Percentiles rank a stretch among this genome's conserved stretches.
phyloP scores from a whole-genome alignment of 2,329 filamentous ascomycete species.

The Xylariales sp. region DNA sequence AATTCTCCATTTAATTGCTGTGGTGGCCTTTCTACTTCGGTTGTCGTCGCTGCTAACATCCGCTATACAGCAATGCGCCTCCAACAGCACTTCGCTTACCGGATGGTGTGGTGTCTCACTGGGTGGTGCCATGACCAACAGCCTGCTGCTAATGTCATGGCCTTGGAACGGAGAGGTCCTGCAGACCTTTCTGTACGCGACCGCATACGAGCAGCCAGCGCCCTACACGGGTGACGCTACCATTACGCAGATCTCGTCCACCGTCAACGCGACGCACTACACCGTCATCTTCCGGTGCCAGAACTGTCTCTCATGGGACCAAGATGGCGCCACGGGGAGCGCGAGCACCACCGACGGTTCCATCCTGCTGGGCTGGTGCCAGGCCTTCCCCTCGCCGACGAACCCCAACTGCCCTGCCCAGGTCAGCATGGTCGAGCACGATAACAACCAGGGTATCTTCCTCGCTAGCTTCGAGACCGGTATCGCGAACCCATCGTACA shows the following conservation, averaged over 20 bases:
- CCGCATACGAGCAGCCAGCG: slow-evolving; percentile 54
- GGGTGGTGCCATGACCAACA: slow-evolving; percentile 52
- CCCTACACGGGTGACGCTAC: slow-evolving; percentile 59
- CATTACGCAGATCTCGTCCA: slow-evolving; percentile 55
- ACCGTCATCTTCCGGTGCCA: slow-evolving; percentile 63
- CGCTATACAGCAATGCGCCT: slow-evolving; percentile 39
- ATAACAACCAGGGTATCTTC: slow-evolving; percentile 49
- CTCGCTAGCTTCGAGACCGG: slow-evolving; percentile 34
- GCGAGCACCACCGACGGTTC: slow-evolving; percentile 38
- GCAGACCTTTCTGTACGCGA: slow-evolving; percentile 54
- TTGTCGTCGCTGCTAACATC: too few relatives aligned
- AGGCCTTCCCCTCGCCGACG: slow-evolving; percentile 38
- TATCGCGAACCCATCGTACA: slow-evolving; percentile 34
- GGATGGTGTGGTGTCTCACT: slow-evolving; percentile 58
- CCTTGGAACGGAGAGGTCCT: slow-evolving; percentile 47
- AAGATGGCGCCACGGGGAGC: slow-evolving; percentile 38
- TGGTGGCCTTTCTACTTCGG: too few relatives aligned
- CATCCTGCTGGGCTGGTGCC: slow-evolving; percentile 52
- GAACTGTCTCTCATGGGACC: slow-evolving; percentile 49
- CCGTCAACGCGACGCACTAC: slow-evolving; percentile 54
- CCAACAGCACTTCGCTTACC: slow-evolving; percentile 36
- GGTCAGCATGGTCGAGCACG: slow-evolving; percentile 47
- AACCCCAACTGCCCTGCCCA: slow-evolving; percentile 38
- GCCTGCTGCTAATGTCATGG: slow-evolving; percentile 55
- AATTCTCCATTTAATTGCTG: too few relatives aligned